A percentile compares a stretch with the other conserved stretches of the same genome.
These are phyloP conservation scores for Albifimbria verrucaria DNA, from an alignment of 2,329 filamentous ascomycete genomes.

Conservation along the genomic window DNA sequence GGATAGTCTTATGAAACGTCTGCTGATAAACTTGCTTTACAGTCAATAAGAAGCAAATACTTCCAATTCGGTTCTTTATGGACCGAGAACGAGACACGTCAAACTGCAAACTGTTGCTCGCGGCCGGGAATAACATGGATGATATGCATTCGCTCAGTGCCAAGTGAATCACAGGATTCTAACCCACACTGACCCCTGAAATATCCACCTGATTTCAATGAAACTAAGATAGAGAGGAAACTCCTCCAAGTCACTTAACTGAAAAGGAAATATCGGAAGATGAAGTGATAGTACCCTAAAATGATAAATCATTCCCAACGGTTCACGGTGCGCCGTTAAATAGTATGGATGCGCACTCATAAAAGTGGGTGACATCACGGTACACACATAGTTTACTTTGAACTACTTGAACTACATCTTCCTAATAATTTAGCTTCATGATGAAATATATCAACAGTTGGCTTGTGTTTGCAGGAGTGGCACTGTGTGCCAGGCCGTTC, in stretches of 20 bases:
- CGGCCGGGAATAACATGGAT: background rate
- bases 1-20: background rate
- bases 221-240: background rate
- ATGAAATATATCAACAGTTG: background rate
- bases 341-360: background rate
- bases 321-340: background rate
- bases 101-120: background rate
- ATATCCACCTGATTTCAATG: background rate
- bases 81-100: background rate
- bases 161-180: background rate
- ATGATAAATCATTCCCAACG: background rate
- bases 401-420: background rate
- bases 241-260: background rate
- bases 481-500: constrained; percentile 16
- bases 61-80: background rate
- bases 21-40: background rate
- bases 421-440: background rate
- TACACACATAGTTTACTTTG: background rate
- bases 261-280: background rate
- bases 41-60: background rate
- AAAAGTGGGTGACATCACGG: background rate
- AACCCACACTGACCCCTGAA: background rate
- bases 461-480: background rate
- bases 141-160: background rate
- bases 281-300: background rate